These are phyloP conservation scores for Xylaria nigripes DNA, from an alignment of 495 filamentous ascomycete species.

Conservation along the genomic window DNA sequence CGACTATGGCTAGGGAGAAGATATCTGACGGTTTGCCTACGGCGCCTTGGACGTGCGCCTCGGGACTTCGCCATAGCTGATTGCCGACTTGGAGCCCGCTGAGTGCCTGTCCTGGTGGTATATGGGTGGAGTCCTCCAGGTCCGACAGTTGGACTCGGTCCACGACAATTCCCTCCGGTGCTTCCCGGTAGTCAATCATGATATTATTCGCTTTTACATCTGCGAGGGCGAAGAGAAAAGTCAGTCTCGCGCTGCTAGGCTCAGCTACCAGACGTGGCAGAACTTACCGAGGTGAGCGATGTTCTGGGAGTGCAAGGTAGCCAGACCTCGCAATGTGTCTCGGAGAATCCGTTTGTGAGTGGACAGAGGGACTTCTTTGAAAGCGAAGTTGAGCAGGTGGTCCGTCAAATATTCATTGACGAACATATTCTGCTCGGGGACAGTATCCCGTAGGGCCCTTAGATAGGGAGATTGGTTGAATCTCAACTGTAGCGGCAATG, in stretches of 20 bases:
- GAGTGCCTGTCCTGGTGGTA: slow-evolving; percentile 27
- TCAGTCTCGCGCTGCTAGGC: slow-evolving; percentile 1
- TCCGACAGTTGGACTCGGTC: slow-evolving; percentile 33
- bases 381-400: slow-evolving; percentile 36
- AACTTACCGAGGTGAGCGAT: slow-evolving; percentile 33
- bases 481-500: slow-evolving; percentile 30
- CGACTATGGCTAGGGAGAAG: slow-evolving; percentile 30
- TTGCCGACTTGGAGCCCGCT: slow-evolving; percentile 28
- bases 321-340: slow-evolving; percentile 36
- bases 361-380: slow-evolving; percentile 29
- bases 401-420: slow-evolving; percentile 41
- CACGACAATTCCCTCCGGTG: slow-evolving; percentile 25
- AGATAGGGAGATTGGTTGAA: slow-evolving; percentile 33
- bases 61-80: slow-evolving; percentile 33
- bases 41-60: slow-evolving; percentile 26
- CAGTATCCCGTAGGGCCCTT: slow-evolving; percentile 32
- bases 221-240: background rate
- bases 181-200: slow-evolving; percentile 28
- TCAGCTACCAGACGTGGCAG: background rate
- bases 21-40: slow-evolving; percentile 30
- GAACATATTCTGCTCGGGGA: slow-evolving; percentile 41
- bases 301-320: slow-evolving; percentile 39
- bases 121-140: slow-evolving; percentile 40
- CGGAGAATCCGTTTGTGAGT: slow-evolving; percentile 38
- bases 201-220: slow-evolving; percentile 36